A percentile compares a stretch with the other conserved stretches of the same genome.
These are phyloP conservation scores for Viola pubescens DNA, from an alignment of 441 rosid species.

Conservation along the genomic window DNA sequence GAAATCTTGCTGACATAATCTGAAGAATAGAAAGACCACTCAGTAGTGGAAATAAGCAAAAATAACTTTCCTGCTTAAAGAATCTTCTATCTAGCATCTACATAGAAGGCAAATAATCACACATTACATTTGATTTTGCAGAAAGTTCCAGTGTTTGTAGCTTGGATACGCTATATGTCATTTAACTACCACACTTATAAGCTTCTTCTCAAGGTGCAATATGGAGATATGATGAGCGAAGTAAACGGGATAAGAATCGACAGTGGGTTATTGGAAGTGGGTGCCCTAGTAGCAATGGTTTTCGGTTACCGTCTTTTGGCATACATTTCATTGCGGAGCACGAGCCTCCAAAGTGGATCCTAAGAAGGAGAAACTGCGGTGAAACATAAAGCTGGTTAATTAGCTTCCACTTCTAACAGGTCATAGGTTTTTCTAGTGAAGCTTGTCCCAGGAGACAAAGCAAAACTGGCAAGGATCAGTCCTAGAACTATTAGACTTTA, in stretches of 20 bases:
- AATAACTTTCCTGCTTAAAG: too few relatives aligned
- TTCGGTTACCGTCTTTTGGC: constrained; percentile 89
- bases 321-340: constrained; percentile 64
- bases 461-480: constrained; percentile 6
- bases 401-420: constrained; percentile 7
- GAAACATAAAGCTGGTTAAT: constrained; percentile 7
- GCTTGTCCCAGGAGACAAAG: not conserved
- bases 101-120: not conserved
- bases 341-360: constrained; percentile 40
- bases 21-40: not conserved
- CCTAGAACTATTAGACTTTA: constrained; percentile 7
- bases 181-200: constrained; percentile 95
- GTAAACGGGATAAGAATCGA: constrained; percentile 52
- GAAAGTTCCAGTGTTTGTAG: constrained; percentile 78
- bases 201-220: constrained; percentile 94
- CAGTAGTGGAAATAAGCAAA: not conserved
- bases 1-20: not conserved
- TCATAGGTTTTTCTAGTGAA: not conserved
- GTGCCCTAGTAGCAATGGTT: constrained; percentile 75
- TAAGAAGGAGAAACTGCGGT: constrained; percentile 12
- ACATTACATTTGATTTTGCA: constrained; percentile 25
- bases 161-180: constrained; percentile 90
- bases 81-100: not conserved
- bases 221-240: constrained; percentile 33
- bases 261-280: constrained; percentile 54